Conservation (phyloP, 2,329 filamentous ascomycete genomes). For the Claviceps sp. region DNA sequence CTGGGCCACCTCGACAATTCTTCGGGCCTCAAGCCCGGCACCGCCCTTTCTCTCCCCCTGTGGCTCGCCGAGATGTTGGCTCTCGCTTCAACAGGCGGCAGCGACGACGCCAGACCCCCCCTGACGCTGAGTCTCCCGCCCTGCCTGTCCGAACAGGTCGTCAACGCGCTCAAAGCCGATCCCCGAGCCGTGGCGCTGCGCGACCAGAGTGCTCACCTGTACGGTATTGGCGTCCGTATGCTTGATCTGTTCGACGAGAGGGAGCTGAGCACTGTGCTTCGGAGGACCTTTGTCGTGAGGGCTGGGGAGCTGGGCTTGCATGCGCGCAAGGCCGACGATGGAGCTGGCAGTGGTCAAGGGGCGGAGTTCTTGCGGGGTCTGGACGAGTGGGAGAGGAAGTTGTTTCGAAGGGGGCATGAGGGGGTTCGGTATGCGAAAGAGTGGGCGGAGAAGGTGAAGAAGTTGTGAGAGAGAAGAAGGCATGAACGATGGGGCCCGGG, state of each 20-base stretch:
- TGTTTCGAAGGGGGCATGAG: slow-evolving; percentile 65
- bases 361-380: slow-evolving; percentile 77
- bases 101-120: slow-evolving; percentile 39
- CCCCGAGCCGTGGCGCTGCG: slow-evolving; percentile 74
- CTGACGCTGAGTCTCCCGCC: slow-evolving; percentile 71
- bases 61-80: slow-evolving; percentile 95
- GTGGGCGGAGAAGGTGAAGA: slow-evolving; percentile 50
- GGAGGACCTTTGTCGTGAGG: slow-evolving; percentile 67
- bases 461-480: slow-evolving; percentile 12
- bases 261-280: slow-evolving; percentile 61
- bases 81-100: slow-evolving; percentile 40
- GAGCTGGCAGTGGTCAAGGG: slow-evolving; percentile 41
- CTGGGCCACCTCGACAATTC: slow-evolving; percentile 86
- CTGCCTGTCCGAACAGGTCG: slow-evolving; percentile 63
- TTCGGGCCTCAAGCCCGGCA: slow-evolving; percentile 62
- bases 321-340: slow-evolving; percentile 68
- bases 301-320: slow-evolving; percentile 78
- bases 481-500: too few relatives aligned
- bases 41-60: slow-evolving; percentile 69
- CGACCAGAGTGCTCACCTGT: slow-evolving; percentile 75
- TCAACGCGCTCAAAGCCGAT: slow-evolving; percentile 85
- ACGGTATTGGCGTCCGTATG: slow-evolving; percentile 71
- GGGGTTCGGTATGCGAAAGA: slow-evolving; percentile 55
- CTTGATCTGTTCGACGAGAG: slow-evolving; percentile 79
- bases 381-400: slow-evolving; percentile 74